phyloP scores from a whole-genome alignment of 2,329 filamentous ascomycete species.

The Aschersonia sp. region DNA sequence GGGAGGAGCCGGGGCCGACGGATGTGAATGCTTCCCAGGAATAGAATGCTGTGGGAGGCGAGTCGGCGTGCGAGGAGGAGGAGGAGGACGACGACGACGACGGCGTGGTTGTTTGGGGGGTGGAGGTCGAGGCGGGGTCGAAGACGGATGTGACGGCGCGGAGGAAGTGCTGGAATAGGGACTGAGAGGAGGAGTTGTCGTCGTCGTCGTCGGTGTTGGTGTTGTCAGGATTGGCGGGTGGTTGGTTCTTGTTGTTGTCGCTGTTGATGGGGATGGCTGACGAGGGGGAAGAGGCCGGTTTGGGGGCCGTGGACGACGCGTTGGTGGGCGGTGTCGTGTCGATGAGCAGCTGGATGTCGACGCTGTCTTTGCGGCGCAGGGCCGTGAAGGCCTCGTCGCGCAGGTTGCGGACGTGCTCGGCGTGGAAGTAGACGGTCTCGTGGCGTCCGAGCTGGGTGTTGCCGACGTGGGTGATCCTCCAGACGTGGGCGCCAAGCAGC shows the following conservation, averaged over 20 bases:
- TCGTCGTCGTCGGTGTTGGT: neutral
- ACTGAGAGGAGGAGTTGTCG: slow-evolving; percentile 13
- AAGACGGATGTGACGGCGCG: slow-evolving; percentile 31
- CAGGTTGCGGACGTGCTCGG: slow-evolving; percentile 61
- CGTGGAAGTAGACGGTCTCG: slow-evolving; percentile 70
- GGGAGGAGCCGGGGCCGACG: slow-evolving; percentile 45
- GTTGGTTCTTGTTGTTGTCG: neutral
- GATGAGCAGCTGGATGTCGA: slow-evolving; percentile 56
- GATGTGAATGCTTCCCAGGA: slow-evolving; percentile 40
- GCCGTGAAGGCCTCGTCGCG: slow-evolving; percentile 76
- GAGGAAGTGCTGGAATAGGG: slow-evolving; percentile 31
- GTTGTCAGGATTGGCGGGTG: neutral
- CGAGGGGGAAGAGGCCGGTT: neutral
- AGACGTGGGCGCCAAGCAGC: slow-evolving; percentile 28
- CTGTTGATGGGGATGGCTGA: neutral
- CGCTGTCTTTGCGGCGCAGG: slow-evolving; percentile 54
- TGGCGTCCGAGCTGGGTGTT: slow-evolving; percentile 73
- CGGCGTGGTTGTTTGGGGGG: slow-evolving; percentile 9
- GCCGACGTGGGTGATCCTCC: slow-evolving; percentile 68
- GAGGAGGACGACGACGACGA: neutral
- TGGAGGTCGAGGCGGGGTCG: slow-evolving; percentile 16
- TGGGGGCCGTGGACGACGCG: slow-evolving; percentile 6
- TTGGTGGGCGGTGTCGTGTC: slow-evolving; percentile 13
- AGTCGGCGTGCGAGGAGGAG: neutral
- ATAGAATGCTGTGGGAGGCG: slow-evolving; percentile 24